phyloP scores from a whole-genome alignment of 768 basidiomycete species.

The Agrocybe pediades region DNA sequence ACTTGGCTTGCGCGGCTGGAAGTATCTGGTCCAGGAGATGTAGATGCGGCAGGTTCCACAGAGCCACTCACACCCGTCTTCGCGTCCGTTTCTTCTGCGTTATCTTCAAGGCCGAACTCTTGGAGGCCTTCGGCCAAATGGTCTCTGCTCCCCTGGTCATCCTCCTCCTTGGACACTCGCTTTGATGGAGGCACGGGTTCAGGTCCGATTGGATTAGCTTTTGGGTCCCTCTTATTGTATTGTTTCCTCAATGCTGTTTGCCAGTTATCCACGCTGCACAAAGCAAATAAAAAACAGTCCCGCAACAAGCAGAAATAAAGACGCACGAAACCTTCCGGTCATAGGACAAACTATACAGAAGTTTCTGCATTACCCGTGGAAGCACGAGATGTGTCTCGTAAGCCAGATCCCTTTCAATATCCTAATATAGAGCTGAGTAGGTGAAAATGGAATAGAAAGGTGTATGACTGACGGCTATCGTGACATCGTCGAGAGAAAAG shows the following conservation, averaged over 20 bases:
- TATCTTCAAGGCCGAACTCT: neutral
- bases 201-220: slow-evolving; percentile 71
- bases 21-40: neutral
- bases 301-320: slow-evolving; percentile 11
- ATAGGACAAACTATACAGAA: slow-evolving; percentile 74
- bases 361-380: slow-evolving; percentile 72
- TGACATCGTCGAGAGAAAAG: slow-evolving; percentile 70
- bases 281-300: slow-evolving; percentile 15
- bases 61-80: neutral
- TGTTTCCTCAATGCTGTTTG: slow-evolving; percentile 77
- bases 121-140: neutral
- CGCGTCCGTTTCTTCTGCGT: neutral
- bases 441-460: slow-evolving; percentile 7
- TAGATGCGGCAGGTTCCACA: neutral
- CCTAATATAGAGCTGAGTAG: slow-evolving; percentile 41
- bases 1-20: slow-evolving; percentile 11
- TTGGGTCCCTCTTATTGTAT: slow-evolving; percentile 72
- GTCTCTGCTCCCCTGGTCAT: slow-evolving; percentile 1
- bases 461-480: slow-evolving; percentile 52
- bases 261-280: slow-evolving; percentile 70
- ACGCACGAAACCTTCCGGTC: slow-evolving; percentile 81
- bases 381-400: slow-evolving; percentile 59
- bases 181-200: slow-evolving; percentile 42
- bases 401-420: slow-evolving; percentile 77
- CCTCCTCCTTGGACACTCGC: slow-evolving; percentile 9